phyloP scores from a whole-genome alignment of 306 rosid species.

The Malus sieversii region DNA sequence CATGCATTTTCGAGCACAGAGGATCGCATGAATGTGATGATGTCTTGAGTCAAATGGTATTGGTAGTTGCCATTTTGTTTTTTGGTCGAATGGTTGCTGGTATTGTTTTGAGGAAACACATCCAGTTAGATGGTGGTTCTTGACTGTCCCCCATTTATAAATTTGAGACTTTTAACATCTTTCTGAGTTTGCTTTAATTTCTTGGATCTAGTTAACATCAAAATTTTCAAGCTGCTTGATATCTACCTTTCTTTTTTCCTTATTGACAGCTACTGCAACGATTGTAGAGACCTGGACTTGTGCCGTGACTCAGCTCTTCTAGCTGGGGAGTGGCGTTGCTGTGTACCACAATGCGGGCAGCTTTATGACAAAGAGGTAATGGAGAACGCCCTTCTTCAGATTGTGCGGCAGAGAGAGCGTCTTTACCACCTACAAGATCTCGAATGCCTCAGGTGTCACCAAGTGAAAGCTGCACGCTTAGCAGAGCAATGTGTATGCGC shows the following conservation, averaged over 20 bases:
- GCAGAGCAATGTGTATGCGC: constrained; percentile 80
- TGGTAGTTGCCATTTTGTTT: too few species aligned
- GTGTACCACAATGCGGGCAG: constrained; percentile 82
- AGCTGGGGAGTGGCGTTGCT: constrained; percentile 76
- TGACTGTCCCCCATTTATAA: not conserved
- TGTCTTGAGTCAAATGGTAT: not conserved
- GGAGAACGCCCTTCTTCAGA: constrained; percentile 70
- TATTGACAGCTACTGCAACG: constrained; percentile 67
- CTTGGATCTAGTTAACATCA: not conserved
- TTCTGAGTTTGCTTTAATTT: not conserved
- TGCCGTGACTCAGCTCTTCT: constrained; percentile 60
- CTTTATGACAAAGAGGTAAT: constrained; percentile 75
- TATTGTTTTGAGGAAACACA: not conserved
- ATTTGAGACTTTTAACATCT: not conserved
- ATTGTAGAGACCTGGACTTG: constrained; percentile 83
- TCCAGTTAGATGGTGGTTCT: not conserved
- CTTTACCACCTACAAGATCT: constrained; percentile 78
- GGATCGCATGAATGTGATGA: not conserved
- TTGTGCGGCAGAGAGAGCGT: constrained; percentile 78
- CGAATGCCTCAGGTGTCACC: constrained; percentile 56
- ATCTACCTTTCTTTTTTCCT: not conserved
- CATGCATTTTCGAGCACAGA: not conserved
- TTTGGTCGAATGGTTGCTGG: not conserved
- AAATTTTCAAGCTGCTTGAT: constrained; percentile 3
- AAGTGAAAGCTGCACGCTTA: constrained; percentile 82